phyloP scores from a whole-genome alignment of 2,329 filamentous ascomycete species.

The Sporothrix protearum region DNA sequence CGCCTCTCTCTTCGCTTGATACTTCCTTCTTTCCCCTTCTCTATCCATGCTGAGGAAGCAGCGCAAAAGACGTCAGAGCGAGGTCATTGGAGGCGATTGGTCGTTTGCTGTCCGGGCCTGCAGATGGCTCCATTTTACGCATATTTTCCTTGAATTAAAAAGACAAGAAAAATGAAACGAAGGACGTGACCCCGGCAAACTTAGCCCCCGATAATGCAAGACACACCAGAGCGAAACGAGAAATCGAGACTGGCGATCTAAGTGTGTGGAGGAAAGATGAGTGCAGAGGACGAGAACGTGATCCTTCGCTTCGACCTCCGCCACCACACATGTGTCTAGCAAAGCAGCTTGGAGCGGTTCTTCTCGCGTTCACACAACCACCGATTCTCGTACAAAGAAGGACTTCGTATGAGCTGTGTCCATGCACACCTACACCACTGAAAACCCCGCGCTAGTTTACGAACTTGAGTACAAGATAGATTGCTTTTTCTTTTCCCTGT shows the following conservation, averaged over 20 bases:
- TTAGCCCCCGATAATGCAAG: background rate
- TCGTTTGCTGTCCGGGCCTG: background rate
- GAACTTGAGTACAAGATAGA: background rate
- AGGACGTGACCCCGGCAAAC: background rate
- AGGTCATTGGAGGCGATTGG: background rate
- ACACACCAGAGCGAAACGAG: background rate
- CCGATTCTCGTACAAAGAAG: background rate
- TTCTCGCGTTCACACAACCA: background rate
- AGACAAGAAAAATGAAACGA: background rate
- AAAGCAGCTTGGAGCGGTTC: background rate
- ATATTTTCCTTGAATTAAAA: background rate
- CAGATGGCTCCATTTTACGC: background rate
- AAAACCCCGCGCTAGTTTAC: conserved; percentile 3
- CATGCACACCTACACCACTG: background rate
- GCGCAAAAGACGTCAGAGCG: background rate
- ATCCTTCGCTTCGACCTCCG: background rate
- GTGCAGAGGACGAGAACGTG: background rate
- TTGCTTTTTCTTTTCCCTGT: background rate
- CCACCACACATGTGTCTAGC: background rate
- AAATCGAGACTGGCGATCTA: background rate
- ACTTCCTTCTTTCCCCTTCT: background rate
- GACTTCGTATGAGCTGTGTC: too few species aligned
- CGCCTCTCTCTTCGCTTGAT: too few species aligned
- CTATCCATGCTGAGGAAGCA: background rate
- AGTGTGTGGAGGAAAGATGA: background rate